These are phyloP conservation scores for Hypomyces perniciosus DNA, from an alignment of 2,329 filamentous ascomycete genomes.

Conservation along the genomic window DNA sequence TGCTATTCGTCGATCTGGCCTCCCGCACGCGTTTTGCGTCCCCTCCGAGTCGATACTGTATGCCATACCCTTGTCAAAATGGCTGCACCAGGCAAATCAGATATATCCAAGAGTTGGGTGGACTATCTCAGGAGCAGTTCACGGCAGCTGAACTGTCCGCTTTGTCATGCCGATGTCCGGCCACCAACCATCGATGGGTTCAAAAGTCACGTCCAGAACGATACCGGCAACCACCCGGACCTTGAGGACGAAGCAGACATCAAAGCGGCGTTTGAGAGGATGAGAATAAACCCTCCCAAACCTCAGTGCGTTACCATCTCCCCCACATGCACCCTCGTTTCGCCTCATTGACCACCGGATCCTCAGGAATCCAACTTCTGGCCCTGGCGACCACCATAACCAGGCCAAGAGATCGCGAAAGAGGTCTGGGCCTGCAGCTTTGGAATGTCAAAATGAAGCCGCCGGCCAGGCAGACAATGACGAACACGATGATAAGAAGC, in stretches of 20 bases:
- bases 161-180: constrained; percentile 21
- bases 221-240: constrained; percentile 15
- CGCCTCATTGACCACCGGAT: not conserved
- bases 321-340: not conserved
- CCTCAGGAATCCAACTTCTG: not conserved
- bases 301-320: constrained; percentile 3
- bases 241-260: constrained; percentile 22
- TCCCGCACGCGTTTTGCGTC: too few species aligned
- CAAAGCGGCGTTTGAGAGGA: constrained; percentile 20
- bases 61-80: not conserved
- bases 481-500: constrained; percentile 21
- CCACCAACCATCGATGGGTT: constrained; percentile 21
- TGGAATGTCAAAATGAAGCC: not conserved
- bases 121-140: constrained; percentile 19
- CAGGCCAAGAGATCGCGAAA: not conserved
- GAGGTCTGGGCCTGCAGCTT: not conserved
- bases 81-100: not conserved
- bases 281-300: constrained; percentile 5
- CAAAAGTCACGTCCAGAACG: constrained; percentile 18
- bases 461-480: constrained; percentile 11
- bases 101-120: constrained; percentile 17
- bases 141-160: constrained; percentile 19
- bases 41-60: too few species aligned
- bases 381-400: not conserved
- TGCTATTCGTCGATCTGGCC: too few species aligned